Evolutionary conservation across 2,329 filamentous ascomycete species (phyloP), one percentile per base, ranked within the genome.

Genomic region (Westerdykella ornata): DNA sequence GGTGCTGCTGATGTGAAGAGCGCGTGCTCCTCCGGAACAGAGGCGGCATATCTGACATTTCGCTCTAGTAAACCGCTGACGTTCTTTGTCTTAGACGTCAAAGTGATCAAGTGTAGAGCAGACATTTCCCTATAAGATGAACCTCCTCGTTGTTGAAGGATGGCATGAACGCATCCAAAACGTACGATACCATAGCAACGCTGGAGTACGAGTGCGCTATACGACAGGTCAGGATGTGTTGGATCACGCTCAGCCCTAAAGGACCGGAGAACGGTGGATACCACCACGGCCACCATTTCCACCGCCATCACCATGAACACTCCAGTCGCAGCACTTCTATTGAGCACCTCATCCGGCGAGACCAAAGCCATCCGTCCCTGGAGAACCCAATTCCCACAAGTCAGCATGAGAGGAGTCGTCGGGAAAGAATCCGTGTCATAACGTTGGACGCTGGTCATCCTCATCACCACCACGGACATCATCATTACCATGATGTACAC

Each of bases 301-400:
- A 44, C 33, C 44, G 45, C 28, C 48, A 46, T 38, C 44, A 39
- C 19, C 45, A 44, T 46, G 44, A 43, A 38, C 49, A 48, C 37
- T 47, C 48, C 35, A 47, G 40, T 35, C 35, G 49, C 44, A 52
- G 51, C 38, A 55, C 54, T 16, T 54, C 46, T 55, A 54, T 45
- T 4, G 54, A 57, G 42, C 51, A 60, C 16, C 48, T 60, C 52
- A 55, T 59, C 19, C 57, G 57, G 29, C 37, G 37, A 37, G 32
- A 43, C 26, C 14, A 17, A 37, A 26, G 41, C 26, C 14, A 17
- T 13, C 30, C 14, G 16, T 6, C 30, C 30, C 30, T 8, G 6
- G 30, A 33, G 16, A 14, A 8, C 3, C 30, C n/a, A 8, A 33
- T 9, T 3, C 30, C 30, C 14, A 33, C 30, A 7, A 14, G n/a